Percentiles rank a stretch among this genome's conserved stretches.
Conservation (phyloP, 2,329 filamentous ascomycete genomes). For the Huntiella abstrusa region DNA sequence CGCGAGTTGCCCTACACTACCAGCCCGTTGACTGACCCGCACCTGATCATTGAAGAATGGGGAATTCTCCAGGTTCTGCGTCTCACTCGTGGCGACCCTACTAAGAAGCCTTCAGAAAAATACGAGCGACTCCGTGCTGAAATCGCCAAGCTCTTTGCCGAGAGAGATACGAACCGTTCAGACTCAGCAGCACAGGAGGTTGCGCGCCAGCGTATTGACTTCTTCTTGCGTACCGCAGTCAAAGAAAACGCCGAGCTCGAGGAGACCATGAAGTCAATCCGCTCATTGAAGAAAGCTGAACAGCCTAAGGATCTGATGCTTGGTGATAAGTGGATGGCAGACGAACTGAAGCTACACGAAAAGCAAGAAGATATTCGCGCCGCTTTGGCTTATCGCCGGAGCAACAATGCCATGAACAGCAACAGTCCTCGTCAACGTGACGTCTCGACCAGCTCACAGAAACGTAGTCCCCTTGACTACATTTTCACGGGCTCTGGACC, state of each 20-base stretch:
- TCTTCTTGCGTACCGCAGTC: slow-evolving; percentile 15
- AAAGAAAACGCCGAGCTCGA: slow-evolving; percentile 13
- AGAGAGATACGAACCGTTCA: slow-evolving; percentile 18
- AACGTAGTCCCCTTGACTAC: background rate
- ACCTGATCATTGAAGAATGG: slow-evolving; percentile 18
- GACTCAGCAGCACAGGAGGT: slow-evolving; percentile 13
- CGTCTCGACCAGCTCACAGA: background rate
- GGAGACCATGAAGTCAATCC: background rate
- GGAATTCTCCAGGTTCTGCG: slow-evolving; percentile 17
- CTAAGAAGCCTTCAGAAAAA: slow-evolving; percentile 11
- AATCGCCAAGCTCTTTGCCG: slow-evolving; percentile 19
- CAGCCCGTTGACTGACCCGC: slow-evolving; percentile 15
- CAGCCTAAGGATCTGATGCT: slow-evolving; percentile 8
- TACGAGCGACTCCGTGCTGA: slow-evolving; percentile 17
- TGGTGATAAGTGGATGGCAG: slow-evolving; percentile 22
- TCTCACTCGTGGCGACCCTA: slow-evolving; percentile 13
- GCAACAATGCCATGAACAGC: background rate
- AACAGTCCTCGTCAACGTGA: background rate
- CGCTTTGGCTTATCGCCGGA: background rate
- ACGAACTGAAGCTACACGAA: slow-evolving; percentile 2
- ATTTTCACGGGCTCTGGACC: too few species aligned
- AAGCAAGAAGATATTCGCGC: background rate
- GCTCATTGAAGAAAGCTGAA: background rate
- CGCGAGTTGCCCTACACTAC: slow-evolving; percentile 18
- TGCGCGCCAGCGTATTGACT: slow-evolving; percentile 14